Evolutionary conservation across 2,329 filamentous ascomycete genomes (phyloP).

Genomic region (Pochonia chlamydosporia): DNA sequence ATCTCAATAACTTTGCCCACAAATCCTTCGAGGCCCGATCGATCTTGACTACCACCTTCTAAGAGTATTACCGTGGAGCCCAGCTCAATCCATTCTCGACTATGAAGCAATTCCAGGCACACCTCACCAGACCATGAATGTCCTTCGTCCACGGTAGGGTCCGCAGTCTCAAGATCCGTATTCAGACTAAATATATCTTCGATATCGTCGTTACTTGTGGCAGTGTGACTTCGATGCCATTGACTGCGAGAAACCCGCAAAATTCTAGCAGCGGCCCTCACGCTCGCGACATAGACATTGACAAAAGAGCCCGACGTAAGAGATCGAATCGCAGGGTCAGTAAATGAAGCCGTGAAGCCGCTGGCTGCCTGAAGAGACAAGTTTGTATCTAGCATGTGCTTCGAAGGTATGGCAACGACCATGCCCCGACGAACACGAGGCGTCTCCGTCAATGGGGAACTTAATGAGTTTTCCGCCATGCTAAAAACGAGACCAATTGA

Average conservation of each 20-base stretch:
- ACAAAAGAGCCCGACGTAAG: slow-evolving; percentile 64
- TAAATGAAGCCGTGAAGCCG: slow-evolving; percentile 67
- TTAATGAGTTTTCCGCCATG: slow-evolving; percentile 11
- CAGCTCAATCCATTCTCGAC: slow-evolving; percentile 67
- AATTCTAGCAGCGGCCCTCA: slow-evolving; percentile 75
- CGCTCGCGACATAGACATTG: slow-evolving; percentile 82
- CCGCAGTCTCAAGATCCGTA: slow-evolving; percentile 36
- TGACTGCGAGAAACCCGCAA: slow-evolving; percentile 41
- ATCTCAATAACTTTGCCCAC: slow-evolving; percentile 63
- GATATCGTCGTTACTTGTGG: slow-evolving; percentile 31
- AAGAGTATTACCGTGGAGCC: slow-evolving; percentile 66
- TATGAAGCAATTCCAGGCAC: slow-evolving; percentile 61
- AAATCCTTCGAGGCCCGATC: slow-evolving; percentile 64
- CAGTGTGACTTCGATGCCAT: slow-evolving; percentile 18
- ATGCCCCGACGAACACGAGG: slow-evolving; percentile 69
- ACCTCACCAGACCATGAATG: slow-evolving; percentile 38
- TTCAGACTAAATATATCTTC: slow-evolving; percentile 55
- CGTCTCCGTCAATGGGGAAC: slow-evolving; percentile 12
- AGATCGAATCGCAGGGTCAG: slow-evolving; percentile 53
- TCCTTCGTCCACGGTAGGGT: slow-evolving; percentile 18
- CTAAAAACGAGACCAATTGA: slow-evolving; percentile 75
- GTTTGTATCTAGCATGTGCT: slow-evolving; percentile 50
- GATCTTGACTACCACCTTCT: slow-evolving; percentile 64
- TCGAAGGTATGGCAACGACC: slow-evolving; percentile 63
- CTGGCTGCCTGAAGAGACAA: slow-evolving; percentile 59